Base-by-base conservation (phyloP, 257 asterid genomes). In the Fraxinus excelsior region DNA sequence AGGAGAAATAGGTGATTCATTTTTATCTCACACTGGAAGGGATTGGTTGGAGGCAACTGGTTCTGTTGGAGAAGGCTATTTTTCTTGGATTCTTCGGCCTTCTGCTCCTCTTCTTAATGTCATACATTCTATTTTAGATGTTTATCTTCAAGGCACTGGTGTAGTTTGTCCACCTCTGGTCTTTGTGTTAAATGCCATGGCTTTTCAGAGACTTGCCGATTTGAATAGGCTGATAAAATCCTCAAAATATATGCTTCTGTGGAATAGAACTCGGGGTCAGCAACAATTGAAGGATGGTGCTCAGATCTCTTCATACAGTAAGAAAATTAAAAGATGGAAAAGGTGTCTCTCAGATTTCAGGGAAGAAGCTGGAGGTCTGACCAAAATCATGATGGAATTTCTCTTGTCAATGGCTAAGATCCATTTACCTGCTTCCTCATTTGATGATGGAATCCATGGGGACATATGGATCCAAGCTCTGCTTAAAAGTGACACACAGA, bases 131-230 rank as follows among this genome's bases (percentile, higher is more conserved):
- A 82, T 89, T 83, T 87, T 92, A 66, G 84, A 79, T 77, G 78
- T 88, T 74, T 90, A 84, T 80, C 77, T 88, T 56, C 90, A 84
- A 79, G 89, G 88, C 76, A 79, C 91, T 74, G 81, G 35, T 49
- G 79, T 81, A 65, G 78, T 60, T 75, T 91, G 93, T 76, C 82
- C 92, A 40, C 91, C 98, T 9, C 83, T 95, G 84, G 84, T 88
- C 76, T 93, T 87, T 79, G 86, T 93, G 70, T 80, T 91, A 83
- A 87, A 82, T 84, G 80, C 78, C 83, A 87, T 93, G 92, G 90
- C 92, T 82, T 86, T 91, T 76, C 96, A 92, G 87, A 86, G 97
- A 74, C 94, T 95, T 80, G 85, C 79, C 79, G 99, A 95, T 85
- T 83, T 93, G 74, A 90, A 89, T 82, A 78, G 88, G 84, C 86